Base-by-base conservation (phyloP, 768 basidiomycete species). In the Pholiota molesta region DNA sequence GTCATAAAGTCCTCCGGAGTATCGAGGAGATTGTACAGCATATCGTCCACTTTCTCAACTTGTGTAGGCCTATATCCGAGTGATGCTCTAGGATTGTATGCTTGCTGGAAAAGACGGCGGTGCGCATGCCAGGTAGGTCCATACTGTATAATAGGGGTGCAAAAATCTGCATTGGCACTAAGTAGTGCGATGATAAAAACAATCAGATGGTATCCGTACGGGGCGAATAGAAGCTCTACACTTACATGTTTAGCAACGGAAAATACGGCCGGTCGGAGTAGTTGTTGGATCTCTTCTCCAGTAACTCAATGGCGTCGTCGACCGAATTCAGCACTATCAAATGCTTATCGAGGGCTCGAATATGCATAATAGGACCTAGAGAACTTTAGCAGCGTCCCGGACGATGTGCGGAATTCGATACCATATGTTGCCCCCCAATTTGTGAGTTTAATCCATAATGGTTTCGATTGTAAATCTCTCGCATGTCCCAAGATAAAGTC, bases 101-200 rank as follows among this genome's bases (percentile, higher is more conserved):
- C 56, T 52, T 73, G 68, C 26, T 77, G 71, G 19, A 73, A 66
- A 5, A 74, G 42, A 17, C 68, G 63, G 28, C 75, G 65, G 39
- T 74, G 69, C 4, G 4, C 4, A 26, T 26, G 2, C 26, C 26
- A 26, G 2, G 4, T 4, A 26, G 26, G 26, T 26, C 68, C 70
- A 33, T 76, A 73, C 16, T 62, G 68, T 62, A 73, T 71, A 9
- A 76, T 33, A 0, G 55, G 71, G 5, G 71, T 33, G 59, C 67
- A 72, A 57, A 73, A 75, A 10, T 3, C n/a, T 73, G 70, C 77
- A 9, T 73, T 76, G 66, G 72, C 72, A 13, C 77, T 78, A 39
- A 21, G 23, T n/a, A n/a, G 26, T 23, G 44, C 26, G 26, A 16
- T 23, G n/a, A n/a, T n/a, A n/a, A n/a, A n/a, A n/a, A n/a, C n/a